These are phyloP conservation scores for Gonapodya prolifera DNA, from an alignment of 192 early-diverging fungal genomes.

Conservation along the genomic window DNA sequence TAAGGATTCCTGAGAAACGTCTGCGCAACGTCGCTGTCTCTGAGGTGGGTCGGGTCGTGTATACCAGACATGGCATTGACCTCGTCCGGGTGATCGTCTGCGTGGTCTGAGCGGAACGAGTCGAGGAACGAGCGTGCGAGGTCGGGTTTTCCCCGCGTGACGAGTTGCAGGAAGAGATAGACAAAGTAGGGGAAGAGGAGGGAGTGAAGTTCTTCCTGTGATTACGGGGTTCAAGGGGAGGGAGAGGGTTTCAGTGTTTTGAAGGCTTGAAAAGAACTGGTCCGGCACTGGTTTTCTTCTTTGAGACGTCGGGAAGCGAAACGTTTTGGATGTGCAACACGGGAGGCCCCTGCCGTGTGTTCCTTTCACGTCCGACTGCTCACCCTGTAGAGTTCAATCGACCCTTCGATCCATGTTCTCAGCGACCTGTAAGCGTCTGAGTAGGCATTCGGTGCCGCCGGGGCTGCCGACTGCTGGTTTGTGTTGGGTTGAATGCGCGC, in stretches of 20 bases:
- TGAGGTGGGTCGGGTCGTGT: slow-evolving; percentile 56
- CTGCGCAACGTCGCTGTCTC: slow-evolving; percentile 68
- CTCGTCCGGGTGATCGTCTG: slow-evolving; percentile 61
- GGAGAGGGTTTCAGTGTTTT: neutral
- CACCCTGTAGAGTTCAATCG: neutral
- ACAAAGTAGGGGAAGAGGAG: slow-evolving; percentile 85
- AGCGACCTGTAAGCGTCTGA: no score
- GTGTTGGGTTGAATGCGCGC: no score
- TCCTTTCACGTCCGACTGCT: no score
- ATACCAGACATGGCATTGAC: slow-evolving; percentile 54
- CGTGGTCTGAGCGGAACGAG: slow-evolving; percentile 59
- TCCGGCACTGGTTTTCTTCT: no score
- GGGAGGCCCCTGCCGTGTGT: no score
- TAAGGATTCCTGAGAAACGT: slow-evolving; percentile 75
- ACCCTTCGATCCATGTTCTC: neutral
- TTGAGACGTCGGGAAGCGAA: no score
- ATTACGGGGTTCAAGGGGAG: neutral
- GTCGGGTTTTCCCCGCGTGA: slow-evolving; percentile 18
- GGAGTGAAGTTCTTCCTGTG: neutral
- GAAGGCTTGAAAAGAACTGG: no score
- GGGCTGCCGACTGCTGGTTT: no score
- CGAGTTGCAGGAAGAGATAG: slow-evolving; percentile 79
- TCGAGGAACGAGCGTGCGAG: slow-evolving; percentile 45
- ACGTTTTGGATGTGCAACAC: no score
- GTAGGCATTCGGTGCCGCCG: no score